Evolutionary conservation across 1,139 yeast species (phyloP).

Genomic region (Cylindricascospora bacillispora): DNA sequence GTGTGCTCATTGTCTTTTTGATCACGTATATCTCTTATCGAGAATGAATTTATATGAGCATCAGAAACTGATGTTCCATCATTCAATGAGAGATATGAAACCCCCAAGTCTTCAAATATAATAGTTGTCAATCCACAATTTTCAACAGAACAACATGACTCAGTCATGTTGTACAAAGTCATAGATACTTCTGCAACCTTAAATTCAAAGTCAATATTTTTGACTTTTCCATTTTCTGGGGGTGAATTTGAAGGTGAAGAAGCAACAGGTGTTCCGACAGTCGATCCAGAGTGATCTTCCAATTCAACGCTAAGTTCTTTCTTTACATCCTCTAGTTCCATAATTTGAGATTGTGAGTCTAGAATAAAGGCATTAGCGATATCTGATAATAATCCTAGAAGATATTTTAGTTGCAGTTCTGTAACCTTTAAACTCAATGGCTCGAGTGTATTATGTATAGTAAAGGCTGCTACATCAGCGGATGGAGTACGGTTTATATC

Average conservation of each 20-base stretch:
- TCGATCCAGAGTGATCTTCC: neutral
- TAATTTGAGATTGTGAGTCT: conserved; percentile 13
- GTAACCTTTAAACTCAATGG: conserved; percentile 60
- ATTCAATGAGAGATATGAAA: conserved; percentile 38
- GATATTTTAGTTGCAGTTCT: conserved; percentile 58
- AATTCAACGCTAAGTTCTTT: neutral
- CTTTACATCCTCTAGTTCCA: neutral
- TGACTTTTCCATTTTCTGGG: neutral
- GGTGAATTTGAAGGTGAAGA: neutral
- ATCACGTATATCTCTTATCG: conserved; percentile 61
- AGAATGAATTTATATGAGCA: conserved; percentile 57
- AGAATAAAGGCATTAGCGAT: conserved; percentile 44
- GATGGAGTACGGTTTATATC: conserved; percentile 39
- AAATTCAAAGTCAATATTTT: conserved; percentile 39
- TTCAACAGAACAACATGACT: conserved; percentile 28
- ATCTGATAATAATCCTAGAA: conserved; percentile 44
- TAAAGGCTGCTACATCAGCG: conserved; percentile 38
- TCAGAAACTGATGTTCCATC: conserved; percentile 49
- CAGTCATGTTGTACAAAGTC: conserved; percentile 50
- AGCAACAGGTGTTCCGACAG: neutral
- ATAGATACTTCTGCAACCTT: conserved; percentile 52
- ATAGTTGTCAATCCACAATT: conserved; percentile 46
- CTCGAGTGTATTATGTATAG: conserved; percentile 48
- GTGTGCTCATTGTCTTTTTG: conserved; percentile 55
- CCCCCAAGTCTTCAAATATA: conserved; percentile 46